phyloP scores from a whole-genome alignment of 176 grass and related monocot genomes.

The Musa schizocarpa region DNA sequence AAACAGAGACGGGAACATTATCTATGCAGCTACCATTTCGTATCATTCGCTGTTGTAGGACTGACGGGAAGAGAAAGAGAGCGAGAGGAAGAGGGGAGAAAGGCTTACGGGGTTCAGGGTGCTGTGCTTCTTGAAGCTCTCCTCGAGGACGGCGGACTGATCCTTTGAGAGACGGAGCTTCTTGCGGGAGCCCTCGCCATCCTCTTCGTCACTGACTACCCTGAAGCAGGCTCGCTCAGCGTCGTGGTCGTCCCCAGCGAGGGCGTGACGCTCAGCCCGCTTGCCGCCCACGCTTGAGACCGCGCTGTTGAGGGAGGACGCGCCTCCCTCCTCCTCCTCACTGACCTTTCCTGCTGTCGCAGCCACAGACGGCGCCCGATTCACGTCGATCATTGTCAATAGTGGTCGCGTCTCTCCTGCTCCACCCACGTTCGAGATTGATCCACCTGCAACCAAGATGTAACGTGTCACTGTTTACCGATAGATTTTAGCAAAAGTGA shows the following conservation, averaged over 20 bases:
- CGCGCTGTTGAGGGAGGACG: constrained; percentile 1
- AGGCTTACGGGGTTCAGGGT: constrained; percentile 50
- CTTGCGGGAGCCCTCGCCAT: constrained; percentile 48
- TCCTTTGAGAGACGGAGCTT: constrained; percentile 60
- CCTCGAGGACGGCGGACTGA: constrained; percentile 54
- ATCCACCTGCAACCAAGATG: not conserved
- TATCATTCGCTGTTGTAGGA: too few relatives aligned
- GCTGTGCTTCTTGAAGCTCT: constrained; percentile 62
- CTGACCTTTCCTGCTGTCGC: not conserved
- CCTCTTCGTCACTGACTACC: constrained; percentile 51
- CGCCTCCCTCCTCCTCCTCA: constrained; percentile 23
- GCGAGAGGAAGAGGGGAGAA: not conserved
- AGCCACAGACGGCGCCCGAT: constrained; percentile 30
- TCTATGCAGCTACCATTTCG: not conserved
- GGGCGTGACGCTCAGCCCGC: not conserved
- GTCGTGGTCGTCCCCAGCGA: not conserved
- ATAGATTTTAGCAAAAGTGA: not conserved
- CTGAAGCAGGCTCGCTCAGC: not conserved
- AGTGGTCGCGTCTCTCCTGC: not conserved
- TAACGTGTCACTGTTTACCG: not conserved
- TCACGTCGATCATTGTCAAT: constrained; percentile 58
- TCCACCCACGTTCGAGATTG: not conserved
- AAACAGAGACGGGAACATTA: not conserved
- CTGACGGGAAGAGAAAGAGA: too few relatives aligned
- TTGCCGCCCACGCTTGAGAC: constrained; percentile 1